phyloP scores from a whole-genome alignment of 345 rosid species.

The Angophora floribunda region DNA sequence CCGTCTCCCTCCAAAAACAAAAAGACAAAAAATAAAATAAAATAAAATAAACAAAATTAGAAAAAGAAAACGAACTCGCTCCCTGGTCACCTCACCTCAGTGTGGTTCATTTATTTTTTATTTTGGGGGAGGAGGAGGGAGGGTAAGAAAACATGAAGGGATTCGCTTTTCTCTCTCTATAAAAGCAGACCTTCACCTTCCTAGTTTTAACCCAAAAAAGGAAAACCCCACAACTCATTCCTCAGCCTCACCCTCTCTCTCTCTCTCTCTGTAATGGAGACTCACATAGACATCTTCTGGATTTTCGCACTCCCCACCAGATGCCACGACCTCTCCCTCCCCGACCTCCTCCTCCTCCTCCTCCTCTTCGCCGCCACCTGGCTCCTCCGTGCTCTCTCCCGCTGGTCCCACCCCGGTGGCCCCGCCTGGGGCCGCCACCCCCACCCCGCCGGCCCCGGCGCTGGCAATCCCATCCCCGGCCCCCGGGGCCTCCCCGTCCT shows the following conservation, averaged over 20 bases:
- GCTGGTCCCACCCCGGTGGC: conserved; percentile 39
- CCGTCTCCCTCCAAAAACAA: not conserved
- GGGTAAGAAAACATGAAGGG: no score
- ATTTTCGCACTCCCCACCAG: conserved; percentile 20
- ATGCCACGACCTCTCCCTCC: conserved; percentile 10
- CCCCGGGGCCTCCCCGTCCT: conserved; percentile 36
- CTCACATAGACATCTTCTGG: conserved; percentile 22
- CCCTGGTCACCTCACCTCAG: not conserved
- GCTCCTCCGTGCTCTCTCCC: conserved; percentile 12
- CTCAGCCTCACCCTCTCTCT: not conserved
- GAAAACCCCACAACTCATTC: conserved; percentile 3
- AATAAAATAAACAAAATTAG: no score
- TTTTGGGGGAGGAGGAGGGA: not conserved
- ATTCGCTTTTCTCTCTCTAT: conserved; percentile 4
- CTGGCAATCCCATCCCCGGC: conserved; percentile 17
- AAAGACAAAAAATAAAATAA: not conserved
- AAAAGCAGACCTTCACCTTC: conserved; percentile 12
- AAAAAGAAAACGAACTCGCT: not conserved
- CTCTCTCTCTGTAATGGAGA: conserved; percentile 15
- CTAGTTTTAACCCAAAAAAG: conserved; percentile 20
- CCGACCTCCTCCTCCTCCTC: conserved; percentile 1
- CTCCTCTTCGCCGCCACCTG: conserved; percentile 7
- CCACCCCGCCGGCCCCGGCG: not conserved
- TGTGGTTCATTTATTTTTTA: not conserved
- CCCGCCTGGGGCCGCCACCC: conserved; percentile 40